phyloP scores from a whole-genome alignment of 1,284 basidiomycete species.

The Leccinum huronense region DNA sequence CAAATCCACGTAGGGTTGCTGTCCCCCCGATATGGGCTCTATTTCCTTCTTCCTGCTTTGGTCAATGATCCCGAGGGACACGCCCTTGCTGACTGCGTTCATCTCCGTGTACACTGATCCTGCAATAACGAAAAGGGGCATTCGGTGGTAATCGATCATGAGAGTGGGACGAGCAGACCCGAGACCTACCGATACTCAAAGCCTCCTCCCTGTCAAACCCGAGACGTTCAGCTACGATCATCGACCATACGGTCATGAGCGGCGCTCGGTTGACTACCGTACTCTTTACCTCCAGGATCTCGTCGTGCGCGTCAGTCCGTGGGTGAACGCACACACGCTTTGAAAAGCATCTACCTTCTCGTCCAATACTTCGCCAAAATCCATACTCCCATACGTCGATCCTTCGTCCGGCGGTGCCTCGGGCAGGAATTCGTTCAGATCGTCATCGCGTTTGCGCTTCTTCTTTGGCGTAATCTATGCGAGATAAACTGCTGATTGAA shows the following conservation, averaged over 20 bases:
- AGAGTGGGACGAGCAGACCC: neutral
- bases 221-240: constrained; percentile 78
- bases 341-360: constrained; percentile 49
- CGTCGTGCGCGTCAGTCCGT: constrained; percentile 6
- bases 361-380: constrained; percentile 71
- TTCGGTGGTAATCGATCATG: constrained; percentile 11
- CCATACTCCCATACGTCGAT: constrained; percentile 51
- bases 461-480: constrained; percentile 45
- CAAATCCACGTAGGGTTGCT: constrained; percentile 91
- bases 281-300: constrained; percentile 61
- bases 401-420: constrained; percentile 49
- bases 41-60: constrained; percentile 52
- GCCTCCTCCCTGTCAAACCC: constrained; percentile 88
- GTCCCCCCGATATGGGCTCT: constrained; percentile 56
- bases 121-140: constrained; percentile 31
- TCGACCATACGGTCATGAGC: constrained; percentile 92
- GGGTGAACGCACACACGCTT: neutral
- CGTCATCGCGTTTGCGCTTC: constrained; percentile 53
- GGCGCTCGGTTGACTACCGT: constrained; percentile 88
- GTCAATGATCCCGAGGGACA: constrained; percentile 74
- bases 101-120: constrained; percentile 92
- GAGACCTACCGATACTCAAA: constrained; percentile 71
- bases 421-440: constrained; percentile 62
- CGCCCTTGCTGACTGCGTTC: constrained; percentile 82
- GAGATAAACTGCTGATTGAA: constrained; percentile 2